Evolutionary conservation across 2,329 filamentous ascomycete genomes (phyloP).

Genomic region (Coleophoma cylindrospora): DNA sequence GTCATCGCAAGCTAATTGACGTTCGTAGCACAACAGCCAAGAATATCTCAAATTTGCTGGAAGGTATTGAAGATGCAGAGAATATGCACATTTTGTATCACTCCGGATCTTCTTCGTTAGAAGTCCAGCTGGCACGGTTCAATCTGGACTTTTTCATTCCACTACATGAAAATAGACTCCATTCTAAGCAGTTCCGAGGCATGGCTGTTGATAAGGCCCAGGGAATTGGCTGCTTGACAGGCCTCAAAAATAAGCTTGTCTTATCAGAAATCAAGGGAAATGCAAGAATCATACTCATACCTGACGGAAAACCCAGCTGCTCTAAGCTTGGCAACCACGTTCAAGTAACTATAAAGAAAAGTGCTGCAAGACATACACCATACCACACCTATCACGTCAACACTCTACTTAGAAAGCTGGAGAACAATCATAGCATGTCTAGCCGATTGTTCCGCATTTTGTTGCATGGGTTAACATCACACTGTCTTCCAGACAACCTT

Average conservation of each 20-base stretch:
- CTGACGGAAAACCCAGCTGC: slow-evolving; percentile 26
- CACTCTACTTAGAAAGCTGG: slow-evolving; percentile 39
- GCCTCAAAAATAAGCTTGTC: slow-evolving; percentile 44
- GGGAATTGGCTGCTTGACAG: slow-evolving; percentile 40
- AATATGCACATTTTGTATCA: slow-evolving; percentile 31
- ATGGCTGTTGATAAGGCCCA: slow-evolving; percentile 44
- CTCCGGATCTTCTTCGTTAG: slow-evolving; percentile 13
- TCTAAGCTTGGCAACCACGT: slow-evolving; percentile 23
- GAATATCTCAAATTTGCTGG: slow-evolving; percentile 27
- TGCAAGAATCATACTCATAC: slow-evolving; percentile 32
- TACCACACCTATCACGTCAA: slow-evolving; percentile 46
- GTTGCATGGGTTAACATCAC: slow-evolving; percentile 50
- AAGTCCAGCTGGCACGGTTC: slow-evolving; percentile 40
- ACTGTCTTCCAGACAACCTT: slow-evolving; percentile 43
- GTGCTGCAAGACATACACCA: slow-evolving; percentile 2
- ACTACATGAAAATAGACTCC: slow-evolving; percentile 20
- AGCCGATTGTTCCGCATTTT: slow-evolving; percentile 47
- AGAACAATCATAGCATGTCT: slow-evolving; percentile 42
- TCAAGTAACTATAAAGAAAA: slow-evolving; percentile 27
- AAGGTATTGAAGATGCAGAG: slow-evolving; percentile 28
- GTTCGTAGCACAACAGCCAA: slow-evolving; percentile 28
- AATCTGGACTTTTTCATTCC: slow-evolving; percentile 40
- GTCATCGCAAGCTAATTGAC: slow-evolving; percentile 25
- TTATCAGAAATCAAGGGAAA: slow-evolving; percentile 24
- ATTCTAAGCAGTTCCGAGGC: slow-evolving; percentile 44